Base-by-base conservation (phyloP, 768 basidiomycete species). In the Lactifluus hygrophoroides region DNA sequence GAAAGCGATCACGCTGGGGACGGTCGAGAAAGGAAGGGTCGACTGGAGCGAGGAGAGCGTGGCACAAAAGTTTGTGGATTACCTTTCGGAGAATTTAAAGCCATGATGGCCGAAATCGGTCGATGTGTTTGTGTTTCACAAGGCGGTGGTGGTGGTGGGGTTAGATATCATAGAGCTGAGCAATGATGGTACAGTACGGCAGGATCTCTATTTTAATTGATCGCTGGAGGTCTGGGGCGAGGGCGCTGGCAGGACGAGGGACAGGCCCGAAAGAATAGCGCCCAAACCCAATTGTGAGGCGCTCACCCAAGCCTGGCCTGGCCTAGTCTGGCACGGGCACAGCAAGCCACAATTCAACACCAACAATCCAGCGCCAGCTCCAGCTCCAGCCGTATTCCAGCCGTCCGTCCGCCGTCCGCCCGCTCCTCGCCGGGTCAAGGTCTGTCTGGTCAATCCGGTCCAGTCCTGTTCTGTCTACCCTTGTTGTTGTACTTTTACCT, bases 1-100 rank as follows among this genome's bases (percentile, higher is more conserved):
- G 69, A 93, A 91, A 65, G 91, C 90, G 7, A 85, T 92, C 56
- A 90, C 86, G 2, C 79, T 90, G 7, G 90, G 90, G 14, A 84
- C 85, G 16, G 87, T 82, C 6, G 90, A 90, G 66, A 83, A 83
- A 63, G 90, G 90, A 0, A 68, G 68, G 17, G 83, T 93, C 28
- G 83, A 89, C 64, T 93, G 89, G 86, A 80, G 76, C 57, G 88
- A 88, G 67, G 78, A 80, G 64, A 82, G 79, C 56, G 78, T 93
- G 19, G 81, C 79, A n/a, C 59, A 69, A 21, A 90, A 85, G 66
- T 91, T 91, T 76, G 80, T 78, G 45, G 68, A 67, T 49, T 90
- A 88, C 72, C 68, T 92, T 59, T 84, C 86, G 69, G 86, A 90
- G 69, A 80, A 85, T 72, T 57, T 87, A 50, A 79, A 73, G 66